Evolutionary conservation across 2,329 filamentous ascomycete genomes (phyloP), one percentile per base, ranked within the genome.

Genomic region (Aureobasidium sp.): DNA sequence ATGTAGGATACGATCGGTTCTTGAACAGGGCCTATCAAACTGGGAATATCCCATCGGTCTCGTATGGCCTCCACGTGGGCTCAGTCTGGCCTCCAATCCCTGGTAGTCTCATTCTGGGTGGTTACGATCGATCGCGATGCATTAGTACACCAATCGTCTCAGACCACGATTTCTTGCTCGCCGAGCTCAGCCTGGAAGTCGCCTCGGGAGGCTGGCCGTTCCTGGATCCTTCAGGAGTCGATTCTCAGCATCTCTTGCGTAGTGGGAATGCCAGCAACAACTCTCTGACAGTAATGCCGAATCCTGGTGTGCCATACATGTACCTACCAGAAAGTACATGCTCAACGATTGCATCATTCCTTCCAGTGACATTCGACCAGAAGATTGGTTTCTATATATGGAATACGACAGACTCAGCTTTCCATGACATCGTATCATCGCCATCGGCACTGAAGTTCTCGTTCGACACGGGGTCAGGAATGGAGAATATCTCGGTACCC

Each of bases 281-380:
- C 0, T 9, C 44, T 15, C n/a, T 59, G 25, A 41, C n/a, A 21
- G 57, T 50, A 9, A 21, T 59, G 34, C 44, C 57, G 0, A 59
- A 59, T 25, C 57, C 57, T 16, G 57, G 57, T 9, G 57, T 59
- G 16, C 57, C 57, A 9, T 59, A 59, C 36, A 8, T 59, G 5
- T 59, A 59, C 9, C 36, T 59, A 1, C 57, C 57, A 4, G 27
- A 21, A 2, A 13, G 30, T 7, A 50, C 57, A 9, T 59, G 57
- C 57, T 15, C 21, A 11, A 13, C 44, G 3, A 59, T 59, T 15
- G 57, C 47, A 30, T 13, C n/a, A 4, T 42, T 49, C 11, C 57
- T 59, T 25, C 57, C 57, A 2, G 57, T 59, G 13, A 11, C 8
- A 2, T 32, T 32, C 2, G 45, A 59, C 41, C 5, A 50, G 10